phyloP scores from a whole-genome alignment of 2,329 filamentous ascomycete genomes.

The Cadophora gregata region DNA sequence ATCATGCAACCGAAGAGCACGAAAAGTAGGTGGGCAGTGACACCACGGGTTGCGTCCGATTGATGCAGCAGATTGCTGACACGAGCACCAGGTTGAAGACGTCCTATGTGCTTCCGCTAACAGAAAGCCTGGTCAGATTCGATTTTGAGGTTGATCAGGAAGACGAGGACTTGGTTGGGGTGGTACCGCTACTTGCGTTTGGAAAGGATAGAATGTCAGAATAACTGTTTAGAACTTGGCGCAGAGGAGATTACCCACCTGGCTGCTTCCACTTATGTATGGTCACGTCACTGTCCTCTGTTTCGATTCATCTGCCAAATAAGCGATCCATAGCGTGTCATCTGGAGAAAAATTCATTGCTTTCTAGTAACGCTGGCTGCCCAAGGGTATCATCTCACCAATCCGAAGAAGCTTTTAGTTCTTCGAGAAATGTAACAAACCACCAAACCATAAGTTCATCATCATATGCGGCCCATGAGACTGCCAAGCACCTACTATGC shows the following conservation, averaged over 20 bases:
- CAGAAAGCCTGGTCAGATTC: slow-evolving; percentile 34
- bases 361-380: neutral
- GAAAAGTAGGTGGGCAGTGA: slow-evolving; percentile 22
- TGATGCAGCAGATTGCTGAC: neutral
- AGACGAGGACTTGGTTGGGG: slow-evolving; percentile 30
- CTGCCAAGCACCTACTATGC: neutral
- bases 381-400: slow-evolving; percentile 2
- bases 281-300: neutral
- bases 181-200: slow-evolving; percentile 20
- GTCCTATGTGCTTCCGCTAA: slow-evolving; percentile 33
- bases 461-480: neutral
- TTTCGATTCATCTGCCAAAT: no score
- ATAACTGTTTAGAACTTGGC: neutral
- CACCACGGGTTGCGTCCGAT: neutral
- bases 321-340: no score
- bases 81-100: neutral
- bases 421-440: neutral
- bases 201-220: neutral
- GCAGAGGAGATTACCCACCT: neutral
- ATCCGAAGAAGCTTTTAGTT: neutral
- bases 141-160: slow-evolving; percentile 35
- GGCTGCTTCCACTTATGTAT: neutral
- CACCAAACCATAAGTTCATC: neutral
- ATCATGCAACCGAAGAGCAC: slow-evolving; percentile 36
- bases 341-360: neutral